These are phyloP conservation scores for Scutellaria galericulata DNA, from an alignment of 257 asterid genomes.

Conservation along the genomic window DNA sequence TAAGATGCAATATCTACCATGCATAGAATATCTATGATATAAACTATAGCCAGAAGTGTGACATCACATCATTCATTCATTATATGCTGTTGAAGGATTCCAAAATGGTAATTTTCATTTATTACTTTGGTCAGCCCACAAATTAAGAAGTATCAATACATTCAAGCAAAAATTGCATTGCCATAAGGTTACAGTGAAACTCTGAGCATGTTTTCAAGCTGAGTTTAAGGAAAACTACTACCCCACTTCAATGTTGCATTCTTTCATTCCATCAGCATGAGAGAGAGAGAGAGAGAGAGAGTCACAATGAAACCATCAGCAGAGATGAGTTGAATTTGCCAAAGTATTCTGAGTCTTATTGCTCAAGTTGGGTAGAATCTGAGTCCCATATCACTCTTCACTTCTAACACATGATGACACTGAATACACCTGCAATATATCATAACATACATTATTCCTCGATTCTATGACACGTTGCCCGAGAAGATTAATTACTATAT, in stretches of 20 bases:
- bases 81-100: neutral
- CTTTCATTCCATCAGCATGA: neutral
- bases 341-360: too few relatives aligned
- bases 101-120: neutral
- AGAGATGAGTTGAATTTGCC: neutral
- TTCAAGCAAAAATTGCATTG: neutral
- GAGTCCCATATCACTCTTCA: too few relatives aligned
- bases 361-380: too few relatives aligned
- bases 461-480: neutral
- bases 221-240: too few relatives aligned
- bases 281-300: neutral
- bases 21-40: too few relatives aligned
- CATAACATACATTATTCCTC: slow-evolving; percentile 6
- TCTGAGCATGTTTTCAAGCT: neutral
- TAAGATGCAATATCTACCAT: too few relatives aligned
- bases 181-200: neutral
- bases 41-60: too few relatives aligned
- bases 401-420: neutral
- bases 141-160: slow-evolving; percentile 3
- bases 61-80: neutral
- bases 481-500: neutral
- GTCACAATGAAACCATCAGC: neutral
- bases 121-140: neutral
- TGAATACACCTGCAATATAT: slow-evolving; percentile 30
- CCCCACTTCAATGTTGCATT: neutral